Evolutionary conservation across 352 stramenopile species (phyloP).

Genomic region (Pythium oligandrum): DNA sequence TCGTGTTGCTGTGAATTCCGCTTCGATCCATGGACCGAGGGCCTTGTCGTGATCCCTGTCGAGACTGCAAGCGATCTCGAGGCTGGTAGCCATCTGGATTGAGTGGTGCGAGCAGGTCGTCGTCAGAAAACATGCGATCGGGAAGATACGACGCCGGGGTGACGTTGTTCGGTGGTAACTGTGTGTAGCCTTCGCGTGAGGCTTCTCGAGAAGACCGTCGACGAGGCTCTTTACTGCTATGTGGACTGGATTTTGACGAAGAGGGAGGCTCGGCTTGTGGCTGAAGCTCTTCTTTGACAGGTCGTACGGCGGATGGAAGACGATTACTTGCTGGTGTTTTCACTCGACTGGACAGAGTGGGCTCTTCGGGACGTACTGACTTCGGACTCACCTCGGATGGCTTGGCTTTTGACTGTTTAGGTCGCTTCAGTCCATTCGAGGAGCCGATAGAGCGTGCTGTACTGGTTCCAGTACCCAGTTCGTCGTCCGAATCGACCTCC

Average conservation of each 20-base stretch:
- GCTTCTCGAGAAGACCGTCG: too few species aligned
- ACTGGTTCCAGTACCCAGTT: slow-evolving; percentile 5
- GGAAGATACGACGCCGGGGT: too few species aligned
- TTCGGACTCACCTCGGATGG: too few species aligned
- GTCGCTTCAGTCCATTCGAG: too few species aligned
- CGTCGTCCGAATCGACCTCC: slow-evolving; percentile 55
- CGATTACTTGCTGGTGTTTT: background rate
- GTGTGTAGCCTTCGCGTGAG: too few species aligned
- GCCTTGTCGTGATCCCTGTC: slow-evolving; percentile 62
- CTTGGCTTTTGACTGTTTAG: too few species aligned
- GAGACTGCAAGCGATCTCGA: slow-evolving; percentile 68
- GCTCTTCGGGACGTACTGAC: too few species aligned
- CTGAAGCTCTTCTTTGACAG: slow-evolving; percentile 1
- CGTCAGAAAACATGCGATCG: slow-evolving; percentile 6
- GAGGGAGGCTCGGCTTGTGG: slow-evolving; percentile 1
- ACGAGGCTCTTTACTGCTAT: background rate
- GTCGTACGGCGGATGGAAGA: too few species aligned
- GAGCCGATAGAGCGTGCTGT: too few species aligned
- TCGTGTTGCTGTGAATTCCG: slow-evolving; percentile 9
- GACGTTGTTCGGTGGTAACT: too few species aligned
- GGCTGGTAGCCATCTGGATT: slow-evolving; percentile 50
- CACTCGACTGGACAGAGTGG: too few species aligned
- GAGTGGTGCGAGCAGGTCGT: slow-evolving; percentile 36
- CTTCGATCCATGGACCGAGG: slow-evolving; percentile 24
- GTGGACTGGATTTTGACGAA: slow-evolving; percentile 2